Evolutionary conservation across 129 eudicot species (phyloP).

Genomic region (Smallanthus sonchifolius): DNA sequence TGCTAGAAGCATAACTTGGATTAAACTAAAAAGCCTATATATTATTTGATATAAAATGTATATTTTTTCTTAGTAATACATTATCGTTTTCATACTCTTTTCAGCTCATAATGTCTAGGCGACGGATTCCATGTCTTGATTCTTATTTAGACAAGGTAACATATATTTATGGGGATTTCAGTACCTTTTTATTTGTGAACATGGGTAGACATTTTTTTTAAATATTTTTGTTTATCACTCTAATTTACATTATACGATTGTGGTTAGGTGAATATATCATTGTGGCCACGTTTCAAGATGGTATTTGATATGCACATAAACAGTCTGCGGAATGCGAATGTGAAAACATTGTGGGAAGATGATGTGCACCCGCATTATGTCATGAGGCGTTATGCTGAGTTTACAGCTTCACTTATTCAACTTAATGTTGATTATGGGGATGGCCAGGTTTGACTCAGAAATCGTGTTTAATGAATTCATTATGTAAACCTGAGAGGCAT

Average conservation of each 20-base stretch:
- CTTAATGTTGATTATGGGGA: slow-evolving; percentile 95
- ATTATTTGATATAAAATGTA: background rate
- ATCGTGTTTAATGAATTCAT: background rate
- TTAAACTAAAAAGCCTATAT: background rate
- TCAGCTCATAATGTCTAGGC: slow-evolving; percentile 96
- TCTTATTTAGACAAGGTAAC: slow-evolving; percentile 92
- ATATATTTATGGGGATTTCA: slow-evolving; percentile 5
- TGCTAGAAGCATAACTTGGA: slow-evolving; percentile 13
- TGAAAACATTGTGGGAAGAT: slow-evolving; percentile 92
- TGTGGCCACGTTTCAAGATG: slow-evolving; percentile 99
- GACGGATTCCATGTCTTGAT: slow-evolving; percentile 95
- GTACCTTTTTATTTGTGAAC: background rate
- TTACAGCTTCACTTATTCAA: slow-evolving; percentile 91
- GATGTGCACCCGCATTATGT: slow-evolving; percentile 99
- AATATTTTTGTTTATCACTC: background rate
- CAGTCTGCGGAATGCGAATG: slow-evolving; percentile 85
- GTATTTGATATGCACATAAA: slow-evolving; percentile 92
- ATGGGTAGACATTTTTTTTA: background rate
- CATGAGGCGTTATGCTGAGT: slow-evolving; percentile 98
- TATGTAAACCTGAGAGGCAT: background rate
- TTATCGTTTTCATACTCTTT: background rate
- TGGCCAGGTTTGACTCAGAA: slow-evolving; percentile 68
- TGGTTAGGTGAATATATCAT: slow-evolving; percentile 76
- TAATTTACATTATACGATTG: slow-evolving; percentile 2
- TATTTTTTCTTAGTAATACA: background rate